Conservation (phyloP, 1,139 yeast genomes). For the Pichia sp. region DNA sequence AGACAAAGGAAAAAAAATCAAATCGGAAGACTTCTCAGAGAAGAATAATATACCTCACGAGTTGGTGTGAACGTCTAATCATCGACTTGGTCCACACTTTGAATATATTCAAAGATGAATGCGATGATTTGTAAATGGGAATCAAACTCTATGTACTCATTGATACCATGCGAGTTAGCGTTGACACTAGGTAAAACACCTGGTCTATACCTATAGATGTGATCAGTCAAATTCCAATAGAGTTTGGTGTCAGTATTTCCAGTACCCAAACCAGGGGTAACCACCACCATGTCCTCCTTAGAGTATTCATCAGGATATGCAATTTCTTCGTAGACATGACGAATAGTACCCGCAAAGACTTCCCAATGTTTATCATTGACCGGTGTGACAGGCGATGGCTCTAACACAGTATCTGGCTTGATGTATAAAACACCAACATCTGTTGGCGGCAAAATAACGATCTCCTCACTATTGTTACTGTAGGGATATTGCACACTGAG, state of each 20-base stretch:
- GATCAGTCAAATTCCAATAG: constrained; percentile 67
- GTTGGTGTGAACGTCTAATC: constrained; percentile 7
- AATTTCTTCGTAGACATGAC: constrained; percentile 43
- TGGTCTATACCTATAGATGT: constrained; percentile 60
- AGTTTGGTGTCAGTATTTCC: constrained; percentile 81
- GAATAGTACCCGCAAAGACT: constrained; percentile 38
- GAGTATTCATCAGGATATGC: constrained; percentile 34
- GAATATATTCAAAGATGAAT: constrained; percentile 34
- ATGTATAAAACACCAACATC: constrained; percentile 42
- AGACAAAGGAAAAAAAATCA: neutral
- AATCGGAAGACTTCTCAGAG: neutral
- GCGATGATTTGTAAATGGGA: constrained; percentile 53
- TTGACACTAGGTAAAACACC: constrained; percentile 24
- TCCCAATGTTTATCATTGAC: constrained; percentile 37
- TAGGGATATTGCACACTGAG: constrained; percentile 23
- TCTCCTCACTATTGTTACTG: constrained; percentile 22
- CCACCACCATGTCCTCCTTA: constrained; percentile 35
- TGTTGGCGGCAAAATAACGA: constrained; percentile 32
- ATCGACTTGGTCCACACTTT: constrained; percentile 12
- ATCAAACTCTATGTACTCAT: constrained; percentile 47
- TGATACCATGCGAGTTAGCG: constrained; percentile 44
- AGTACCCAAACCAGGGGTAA: constrained; percentile 62
- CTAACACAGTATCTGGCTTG: constrained; percentile 28
- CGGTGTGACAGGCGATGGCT: constrained; percentile 46
- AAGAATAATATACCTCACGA: constrained; percentile 1